Evolutionary conservation across 1,284 basidiomycete genomes (phyloP), one percentile per base, ranked within the genome.

Genomic region (Heterobasidion occidentale): DNA sequence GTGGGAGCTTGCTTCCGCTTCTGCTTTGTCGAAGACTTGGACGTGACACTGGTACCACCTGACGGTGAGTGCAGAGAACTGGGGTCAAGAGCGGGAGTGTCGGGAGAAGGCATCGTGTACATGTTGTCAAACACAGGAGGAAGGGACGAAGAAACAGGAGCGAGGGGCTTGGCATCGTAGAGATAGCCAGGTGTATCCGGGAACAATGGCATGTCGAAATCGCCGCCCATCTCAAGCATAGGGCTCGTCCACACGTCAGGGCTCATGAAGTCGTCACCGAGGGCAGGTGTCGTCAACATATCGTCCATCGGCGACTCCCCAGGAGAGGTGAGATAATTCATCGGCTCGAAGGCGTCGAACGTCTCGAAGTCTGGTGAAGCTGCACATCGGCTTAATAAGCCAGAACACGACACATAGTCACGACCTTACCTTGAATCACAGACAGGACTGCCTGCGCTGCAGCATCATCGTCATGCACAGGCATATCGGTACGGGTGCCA

Each of bases 261-360:
- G 7, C 62, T 60, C 49, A 69, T 68, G 59, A 70, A 64, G 47
- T 80, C 71, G 36, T 77, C 78, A 19, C 62, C 68, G 47, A 70
- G 46, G 9, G 66, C 70, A 2, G 85, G 86, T 0, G 86, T 86
- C 6, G 71, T 76, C 58, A 87, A 77, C 65, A 81, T 76, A 38
- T 58, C 58, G 11, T 77, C 75, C 56, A 73, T 71, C 3, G 83
- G 83, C n/a, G 78, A 77, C 49, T 78, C 77, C 53, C 78, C 67
- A 1, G 78, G 77, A 35, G 77, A 79, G 8, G 77, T 79, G 9
- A 79, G 63, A 60, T 66, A 79, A 56, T 72, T 70, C 60, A 57
- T 63, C 36, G 67, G 55, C 54, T 72, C 68, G 64, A 67, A 67
- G 53, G 65, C 63, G 46, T 58, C 54, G 52, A 65, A 60, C 60